Evolutionary conservation across 371 early-diverging fungal genomes (phyloP), one percentile per base, ranked within the genome.

Genomic region (Lichtheimia hyalospora): DNA sequence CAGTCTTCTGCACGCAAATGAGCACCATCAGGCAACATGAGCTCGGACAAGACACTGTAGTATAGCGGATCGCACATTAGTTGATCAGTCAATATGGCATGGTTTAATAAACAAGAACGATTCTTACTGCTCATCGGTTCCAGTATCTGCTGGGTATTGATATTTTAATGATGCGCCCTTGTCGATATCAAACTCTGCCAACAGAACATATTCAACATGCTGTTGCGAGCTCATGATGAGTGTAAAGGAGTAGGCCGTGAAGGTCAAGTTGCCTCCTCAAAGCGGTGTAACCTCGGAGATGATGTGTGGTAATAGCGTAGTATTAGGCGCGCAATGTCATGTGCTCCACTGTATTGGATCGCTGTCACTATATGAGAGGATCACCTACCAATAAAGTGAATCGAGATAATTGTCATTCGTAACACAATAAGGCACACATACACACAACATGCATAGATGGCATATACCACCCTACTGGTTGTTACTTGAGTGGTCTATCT

Each of bases 1-100:
- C 95, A 95, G 73, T 96, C 97, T 64, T 92, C 92, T 42, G 91
- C 86, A 41, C 96, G 84, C 46, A 90, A 73, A 76, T 96, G 96
- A 42, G 95, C 93, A 6, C 97, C 97, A 69, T 96, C 97, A 10
- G 97, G 97, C 51, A 96, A 72, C 96, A 96, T 96, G 51, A 93
- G 87, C 58, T 96, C 97, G 10, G 97, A 95, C 41, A 96, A 77
- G 49, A 89, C 77, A 62, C 92, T 92, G 63, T 50, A 34, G 49
- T 20, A 15, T 28, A 34, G 27, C 20, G 52, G 15, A 54, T n/a
- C 40, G 43, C 43, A n/a, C 16, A 24, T 54, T 34, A 34, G 34
- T 10, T 34, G 6, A 34, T 34, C 34, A 34, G 34, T 34, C 34
- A 34, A 2, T 34, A 8, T 34, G 5, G 34, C 34, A 34, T 18